Evolutionary conservation across 306 rosid genomes (phyloP).

Genomic region (Castanea sativa): DNA sequence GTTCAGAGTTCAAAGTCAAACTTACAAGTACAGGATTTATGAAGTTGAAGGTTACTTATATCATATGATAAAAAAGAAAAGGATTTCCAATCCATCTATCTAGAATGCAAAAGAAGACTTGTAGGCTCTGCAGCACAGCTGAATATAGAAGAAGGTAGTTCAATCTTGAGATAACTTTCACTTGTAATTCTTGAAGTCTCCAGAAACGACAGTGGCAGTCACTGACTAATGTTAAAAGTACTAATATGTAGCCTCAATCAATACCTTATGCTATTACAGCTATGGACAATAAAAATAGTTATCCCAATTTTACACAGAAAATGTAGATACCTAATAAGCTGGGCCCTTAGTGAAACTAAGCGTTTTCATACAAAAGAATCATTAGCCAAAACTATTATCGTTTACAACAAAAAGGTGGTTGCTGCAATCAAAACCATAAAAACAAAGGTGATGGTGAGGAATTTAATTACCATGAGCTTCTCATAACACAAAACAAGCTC

Average conservation of each 20-base stretch:
- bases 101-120: too few relatives aligned
- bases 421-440: not conserved
- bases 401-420: not conserved
- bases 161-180: too few relatives aligned
- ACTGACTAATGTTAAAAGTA: not conserved
- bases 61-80: too few relatives aligned
- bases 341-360: not conserved
- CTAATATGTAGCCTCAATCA: not conserved
- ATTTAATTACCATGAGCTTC: not conserved
- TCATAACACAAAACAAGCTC: conserved; percentile 19
- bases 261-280: not conserved
- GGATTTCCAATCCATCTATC: too few relatives aligned
- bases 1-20: too few relatives aligned
- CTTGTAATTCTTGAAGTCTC: not conserved
- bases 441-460: not conserved
- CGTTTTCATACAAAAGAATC: not conserved
- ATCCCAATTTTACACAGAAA: not conserved
- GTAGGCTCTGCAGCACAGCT: too few relatives aligned
- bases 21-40: too few relatives aligned
- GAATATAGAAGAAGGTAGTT: too few relatives aligned
- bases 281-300: not conserved
- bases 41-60: too few relatives aligned
- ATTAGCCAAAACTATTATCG: not conserved
- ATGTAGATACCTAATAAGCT: not conserved
- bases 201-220: not conserved